Conservation (phyloP, 169 alveolate genomes). For the Plasmodium chabaudi region DNA sequence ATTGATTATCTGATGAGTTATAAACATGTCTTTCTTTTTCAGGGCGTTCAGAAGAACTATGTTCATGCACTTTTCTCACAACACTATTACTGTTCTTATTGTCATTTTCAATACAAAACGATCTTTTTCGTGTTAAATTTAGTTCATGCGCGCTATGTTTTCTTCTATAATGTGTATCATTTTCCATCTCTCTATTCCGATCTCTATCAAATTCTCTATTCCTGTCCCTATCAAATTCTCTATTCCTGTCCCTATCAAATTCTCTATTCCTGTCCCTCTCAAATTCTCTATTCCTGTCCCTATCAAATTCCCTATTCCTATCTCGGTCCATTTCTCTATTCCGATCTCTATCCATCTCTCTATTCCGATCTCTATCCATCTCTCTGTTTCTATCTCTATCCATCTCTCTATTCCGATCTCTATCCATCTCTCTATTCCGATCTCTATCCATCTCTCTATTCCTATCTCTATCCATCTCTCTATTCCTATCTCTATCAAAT, state of each 20-base stretch:
- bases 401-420: neutral
- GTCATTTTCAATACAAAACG: conserved; percentile 25
- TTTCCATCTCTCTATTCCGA: neutral
- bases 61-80: conserved; percentile 20
- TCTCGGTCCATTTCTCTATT: conserved; percentile 19
- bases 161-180: conserved; percentile 7
- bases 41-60: conserved; percentile 2
- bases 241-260: conserved; percentile 7
- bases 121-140: conserved; percentile 24
- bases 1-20: conserved; percentile 16
- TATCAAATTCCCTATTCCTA: conserved; percentile 3
- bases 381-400: conserved; percentile 11
- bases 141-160: conserved; percentile 27
- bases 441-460: conserved; percentile 7
- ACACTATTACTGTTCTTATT: conserved; percentile 15
- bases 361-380: neutral
- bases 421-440: conserved; percentile 18
- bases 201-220: neutral
- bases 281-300: conserved; percentile 6
- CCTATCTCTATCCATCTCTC: conserved; percentile 28
- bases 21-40: conserved; percentile 39
- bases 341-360: conserved; percentile 21
- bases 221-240: conserved; percentile 8
- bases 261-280: conserved; percentile 20
- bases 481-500: conserved; percentile 3